Base-by-base conservation (phyloP, 495 filamentous ascomycete species). In the Hypoxylon crocopeplum region DNA sequence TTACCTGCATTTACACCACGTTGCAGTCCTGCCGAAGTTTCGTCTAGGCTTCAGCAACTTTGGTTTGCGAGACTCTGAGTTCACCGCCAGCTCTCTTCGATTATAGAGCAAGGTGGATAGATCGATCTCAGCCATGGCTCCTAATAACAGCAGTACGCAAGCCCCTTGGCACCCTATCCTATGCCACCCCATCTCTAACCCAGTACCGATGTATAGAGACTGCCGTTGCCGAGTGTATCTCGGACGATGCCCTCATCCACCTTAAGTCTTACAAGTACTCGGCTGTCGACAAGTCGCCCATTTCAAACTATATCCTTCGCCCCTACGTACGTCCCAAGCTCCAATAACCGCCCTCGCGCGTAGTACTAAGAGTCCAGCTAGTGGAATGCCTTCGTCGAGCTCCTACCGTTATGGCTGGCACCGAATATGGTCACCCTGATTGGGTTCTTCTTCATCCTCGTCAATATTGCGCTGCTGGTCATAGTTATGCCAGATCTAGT, bases 361-460 rank as follows among this genome's bases (percentile, higher is more conserved):
- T 22, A 56, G 33, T 69, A 40, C 70, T 73, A 56, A 72, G 56
- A 56, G 58, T 48, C 42, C 38, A 49, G 21, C 12, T 59, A 98
- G 93, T 98, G 94, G 94, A 98, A 97, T 84, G 92, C 88, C 41
- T 94, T 94, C 64, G 95, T 97, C 56, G 85, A 96, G 71, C 72
- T 98, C 25, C 74, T 98, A 61, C 94, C 94, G 50, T 73, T 96
- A 83, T 98, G 93, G 92, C 81, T 98, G 25, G 95, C 95, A 10
- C 94, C 94, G 6, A 98, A 98, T 71, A 93, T 96, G 84, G 93
- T 98, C 29, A 98, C 94, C 61, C 84, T 98, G 7, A 71, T 98
- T 17, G 94, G 94, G 51, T 98, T 98, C 83, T 84, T 89, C 74
- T 98, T 90, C 76, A 96, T 98, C 62, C 77, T 98, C 11, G 84